Conservation (phyloP, 169 alveolate species). For the Theileria annulata region DNA sequence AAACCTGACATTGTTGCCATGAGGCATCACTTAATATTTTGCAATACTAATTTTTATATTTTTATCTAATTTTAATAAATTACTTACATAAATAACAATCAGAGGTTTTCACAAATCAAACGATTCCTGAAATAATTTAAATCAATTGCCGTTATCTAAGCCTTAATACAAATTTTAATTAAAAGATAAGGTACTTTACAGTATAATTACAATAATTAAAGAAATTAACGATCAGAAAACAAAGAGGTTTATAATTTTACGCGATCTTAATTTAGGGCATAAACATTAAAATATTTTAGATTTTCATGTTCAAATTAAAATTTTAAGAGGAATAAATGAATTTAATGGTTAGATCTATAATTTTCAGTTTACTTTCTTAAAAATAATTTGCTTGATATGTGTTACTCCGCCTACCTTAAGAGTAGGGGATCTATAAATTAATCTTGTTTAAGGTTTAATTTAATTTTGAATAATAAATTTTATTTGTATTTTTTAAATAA, state of each 20-base stretch:
- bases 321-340: neutral
- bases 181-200: neutral
- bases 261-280: neutral
- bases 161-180: neutral
- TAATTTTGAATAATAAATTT: too few relatives aligned
- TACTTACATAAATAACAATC: neutral
- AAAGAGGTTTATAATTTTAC: neutral
- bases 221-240: neutral
- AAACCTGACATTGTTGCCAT: slow-evolving; percentile 4
- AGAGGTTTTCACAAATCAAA: neutral
- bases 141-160: neutral
- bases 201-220: too few relatives aligned
- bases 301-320: too few relatives aligned
- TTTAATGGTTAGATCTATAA: neutral
- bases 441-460: neutral
- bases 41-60: neutral
- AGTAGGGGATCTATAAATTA: neutral
- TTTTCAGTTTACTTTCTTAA: neutral
- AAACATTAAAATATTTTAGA: neutral
- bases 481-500: too few relatives aligned
- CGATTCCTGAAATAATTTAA: neutral
- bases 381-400: neutral
- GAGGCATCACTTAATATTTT: slow-evolving; percentile 10
- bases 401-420: neutral
- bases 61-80: neutral